phyloP scores from a whole-genome alignment of 805 yeast genomes.

The Suhomyces prunicola region DNA sequence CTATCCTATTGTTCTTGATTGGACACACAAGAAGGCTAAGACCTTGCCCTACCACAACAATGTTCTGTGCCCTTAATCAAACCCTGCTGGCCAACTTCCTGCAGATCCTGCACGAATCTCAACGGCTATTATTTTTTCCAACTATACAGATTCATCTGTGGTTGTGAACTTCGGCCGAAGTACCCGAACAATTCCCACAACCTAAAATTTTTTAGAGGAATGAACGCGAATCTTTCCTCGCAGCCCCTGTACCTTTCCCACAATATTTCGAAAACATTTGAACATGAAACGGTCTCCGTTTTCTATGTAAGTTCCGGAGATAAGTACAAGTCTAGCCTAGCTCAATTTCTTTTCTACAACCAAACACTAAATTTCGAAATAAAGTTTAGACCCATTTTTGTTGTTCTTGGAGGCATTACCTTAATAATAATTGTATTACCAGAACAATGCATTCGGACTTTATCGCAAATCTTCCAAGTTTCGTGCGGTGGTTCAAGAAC shows the following conservation, averaged over 20 bases:
- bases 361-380: neutral
- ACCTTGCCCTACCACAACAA: neutral
- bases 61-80: neutral
- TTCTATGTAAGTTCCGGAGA: neutral
- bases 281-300: neutral
- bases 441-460: neutral
- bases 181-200: neutral
- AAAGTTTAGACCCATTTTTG: neutral
- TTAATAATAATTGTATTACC: neutral
- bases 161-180: neutral
- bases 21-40: neutral
- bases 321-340: neutral
- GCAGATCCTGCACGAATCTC: neutral
- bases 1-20: neutral
- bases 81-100: neutral
- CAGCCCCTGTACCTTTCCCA: neutral
- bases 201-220: neutral
- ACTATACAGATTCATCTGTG: neutral
- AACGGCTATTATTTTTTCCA: neutral
- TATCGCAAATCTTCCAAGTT: neutral
- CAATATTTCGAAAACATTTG: neutral
- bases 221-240: neutral
- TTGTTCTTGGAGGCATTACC: neutral
- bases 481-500: neutral
- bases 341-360: neutral